A percentile compares a stretch with the other conserved stretches of the same genome.
These are phyloP conservation scores for Pichia norvegensis DNA, from an alignment of 1,139 yeast genomes.

Conservation along the genomic window DNA sequence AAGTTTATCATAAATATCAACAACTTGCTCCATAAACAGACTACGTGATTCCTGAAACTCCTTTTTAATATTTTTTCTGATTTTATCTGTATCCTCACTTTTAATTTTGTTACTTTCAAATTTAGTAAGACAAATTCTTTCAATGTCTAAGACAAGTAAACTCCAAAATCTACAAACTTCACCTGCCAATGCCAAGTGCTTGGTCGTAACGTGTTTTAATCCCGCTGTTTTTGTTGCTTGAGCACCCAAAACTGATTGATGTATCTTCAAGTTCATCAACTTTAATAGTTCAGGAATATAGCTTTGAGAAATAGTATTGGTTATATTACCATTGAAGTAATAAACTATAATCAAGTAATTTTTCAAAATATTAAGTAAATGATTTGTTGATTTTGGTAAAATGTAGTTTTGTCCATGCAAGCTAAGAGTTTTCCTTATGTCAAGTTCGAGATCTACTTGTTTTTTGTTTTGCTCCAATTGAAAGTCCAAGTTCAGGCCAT, in stretches of 20 bases:
- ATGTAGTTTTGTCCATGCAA: slow-evolving; percentile 32
- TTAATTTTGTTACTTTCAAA: slow-evolving; percentile 2
- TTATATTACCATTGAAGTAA: slow-evolving; percentile 34
- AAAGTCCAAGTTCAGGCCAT: slow-evolving; percentile 10
- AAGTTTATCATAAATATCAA: slow-evolving; percentile 58
- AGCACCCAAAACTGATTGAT: slow-evolving; percentile 63
- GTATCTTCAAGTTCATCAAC: slow-evolving; percentile 47
- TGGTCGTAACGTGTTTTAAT: slow-evolving; percentile 65
- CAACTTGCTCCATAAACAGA: slow-evolving; percentile 51
- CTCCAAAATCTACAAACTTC: slow-evolving; percentile 36
- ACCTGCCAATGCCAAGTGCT: slow-evolving; percentile 62
- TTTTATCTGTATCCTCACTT: slow-evolving; percentile 1
- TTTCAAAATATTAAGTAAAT: slow-evolving; percentile 34
- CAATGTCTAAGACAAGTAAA: slow-evolving; percentile 9
- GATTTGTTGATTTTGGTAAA: slow-evolving; percentile 37
- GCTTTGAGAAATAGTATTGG: slow-evolving; percentile 30
- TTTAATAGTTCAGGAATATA: slow-evolving; percentile 38
- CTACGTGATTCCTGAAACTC: slow-evolving; percentile 33
- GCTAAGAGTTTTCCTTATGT: slow-evolving; percentile 30
- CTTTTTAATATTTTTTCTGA: slow-evolving; percentile 6
- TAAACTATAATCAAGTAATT: slow-evolving; percentile 44
- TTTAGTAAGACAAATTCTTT: slow-evolving; percentile 8
- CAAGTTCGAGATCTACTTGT: neutral
- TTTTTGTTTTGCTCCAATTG: neutral
- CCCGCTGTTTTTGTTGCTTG: slow-evolving; percentile 76